Evolutionary conservation across 371 early-diverging fungal genomes (phyloP).

Genomic region (Mucor indicus): DNA sequence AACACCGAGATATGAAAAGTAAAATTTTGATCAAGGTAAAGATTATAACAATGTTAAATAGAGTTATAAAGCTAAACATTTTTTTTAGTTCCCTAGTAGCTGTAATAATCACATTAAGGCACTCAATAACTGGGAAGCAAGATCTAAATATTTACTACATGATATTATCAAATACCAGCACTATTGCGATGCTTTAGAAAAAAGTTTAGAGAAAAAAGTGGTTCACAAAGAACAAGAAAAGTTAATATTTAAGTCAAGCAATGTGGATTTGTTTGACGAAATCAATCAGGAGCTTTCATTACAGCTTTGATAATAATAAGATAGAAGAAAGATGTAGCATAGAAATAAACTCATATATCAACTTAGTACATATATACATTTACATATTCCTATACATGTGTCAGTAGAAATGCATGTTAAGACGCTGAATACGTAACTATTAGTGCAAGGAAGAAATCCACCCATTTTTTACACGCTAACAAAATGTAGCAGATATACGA

Average conservation of each 20-base stretch:
- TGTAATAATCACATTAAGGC: constrained; percentile 61
- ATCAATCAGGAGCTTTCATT: constrained; percentile 30
- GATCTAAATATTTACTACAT: constrained; percentile 73
- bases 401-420: too few relatives aligned
- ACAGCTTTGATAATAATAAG: constrained; percentile 8
- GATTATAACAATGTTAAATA: neutral
- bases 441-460: too few relatives aligned
- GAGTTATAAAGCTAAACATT: neutral
- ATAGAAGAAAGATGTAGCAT: neutral
- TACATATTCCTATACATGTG: too few relatives aligned
- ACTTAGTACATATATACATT: too few relatives aligned
- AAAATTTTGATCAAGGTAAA: constrained; percentile 40
- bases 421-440: too few relatives aligned
- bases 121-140: constrained; percentile 80
- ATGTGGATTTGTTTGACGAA: constrained; percentile 32
- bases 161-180: constrained; percentile 86
- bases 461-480: too few relatives aligned
- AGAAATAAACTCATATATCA: too few relatives aligned
- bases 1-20: constrained; percentile 39
- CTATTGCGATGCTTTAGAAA: constrained; percentile 72
- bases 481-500: too few relatives aligned
- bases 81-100: constrained; percentile 54
- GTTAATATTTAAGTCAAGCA: constrained; percentile 16
- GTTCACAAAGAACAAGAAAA: neutral
- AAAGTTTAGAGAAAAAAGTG: constrained; percentile 25